Evolutionary conservation across 352 stramenopile genomes (phyloP).

Genomic region (Plasmopara viticola): DNA sequence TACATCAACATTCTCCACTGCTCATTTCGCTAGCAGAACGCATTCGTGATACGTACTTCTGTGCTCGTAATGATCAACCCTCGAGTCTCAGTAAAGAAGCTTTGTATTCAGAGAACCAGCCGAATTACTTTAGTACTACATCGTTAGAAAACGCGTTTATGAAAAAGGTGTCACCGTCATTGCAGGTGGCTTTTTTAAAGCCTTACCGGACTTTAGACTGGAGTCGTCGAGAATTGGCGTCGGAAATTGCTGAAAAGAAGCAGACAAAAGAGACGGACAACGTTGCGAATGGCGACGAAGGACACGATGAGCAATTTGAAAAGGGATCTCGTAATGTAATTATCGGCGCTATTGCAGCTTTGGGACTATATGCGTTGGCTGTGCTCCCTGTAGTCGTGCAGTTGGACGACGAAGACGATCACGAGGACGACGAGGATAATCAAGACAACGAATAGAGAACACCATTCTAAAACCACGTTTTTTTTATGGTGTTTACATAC

Average conservation of each 20-base stretch:
- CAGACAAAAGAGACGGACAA: conserved; percentile 25
- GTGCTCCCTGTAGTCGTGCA: conserved; percentile 54
- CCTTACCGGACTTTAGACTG: conserved; percentile 82
- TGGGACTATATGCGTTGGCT: conserved; percentile 70
- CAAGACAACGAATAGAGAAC: conserved; percentile 24
- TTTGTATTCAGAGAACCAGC: conserved; percentile 65
- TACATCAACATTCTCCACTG: conserved; percentile 69
- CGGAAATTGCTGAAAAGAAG: conserved; percentile 50
- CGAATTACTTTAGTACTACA: conserved; percentile 53
- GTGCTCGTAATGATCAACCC: conserved; percentile 27
- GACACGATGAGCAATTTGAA: conserved; percentile 40
- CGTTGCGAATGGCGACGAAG: conserved; percentile 11
- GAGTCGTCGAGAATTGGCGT: conserved; percentile 62
- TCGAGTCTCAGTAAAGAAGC: conserved; percentile 32
- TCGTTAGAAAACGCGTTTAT: conserved; percentile 51
- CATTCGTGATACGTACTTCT: conserved; percentile 72
- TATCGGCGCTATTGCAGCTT: conserved; percentile 58
- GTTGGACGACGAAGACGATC: conserved; percentile 36
- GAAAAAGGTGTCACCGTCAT: conserved; percentile 49
- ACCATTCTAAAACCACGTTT: background rate
- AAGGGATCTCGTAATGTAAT: conserved; percentile 79
- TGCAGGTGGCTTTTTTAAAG: conserved; percentile 65
- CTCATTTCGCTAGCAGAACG: conserved; percentile 66
- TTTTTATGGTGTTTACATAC: background rate
- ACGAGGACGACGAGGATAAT: conserved; percentile 40